Conservation (phyloP, 257 asterid genomes). For the Cynanchum wilfordii region DNA sequence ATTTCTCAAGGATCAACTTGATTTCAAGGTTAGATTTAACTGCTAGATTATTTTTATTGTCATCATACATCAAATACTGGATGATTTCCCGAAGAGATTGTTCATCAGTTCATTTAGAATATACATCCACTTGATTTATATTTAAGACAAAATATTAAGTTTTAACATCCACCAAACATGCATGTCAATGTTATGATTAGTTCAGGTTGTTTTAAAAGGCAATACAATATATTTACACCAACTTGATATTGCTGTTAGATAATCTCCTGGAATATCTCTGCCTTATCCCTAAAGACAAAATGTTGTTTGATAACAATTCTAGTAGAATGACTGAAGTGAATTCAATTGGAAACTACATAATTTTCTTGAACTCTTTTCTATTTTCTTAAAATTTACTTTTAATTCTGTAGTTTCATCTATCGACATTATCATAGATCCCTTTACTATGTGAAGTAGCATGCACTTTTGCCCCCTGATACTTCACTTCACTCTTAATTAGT, state of each 20-base stretch:
- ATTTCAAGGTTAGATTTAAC: slow-evolving; percentile 54
- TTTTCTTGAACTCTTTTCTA: neutral
- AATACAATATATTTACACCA: neutral
- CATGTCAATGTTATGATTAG: neutral
- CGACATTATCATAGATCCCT: neutral
- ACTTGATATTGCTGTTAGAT: neutral
- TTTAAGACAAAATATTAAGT: neutral
- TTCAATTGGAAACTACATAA: neutral
- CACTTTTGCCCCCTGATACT: neutral
- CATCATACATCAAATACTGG: neutral
- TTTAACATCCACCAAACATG: neutral
- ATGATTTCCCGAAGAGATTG: neutral
- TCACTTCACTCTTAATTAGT: neutral
- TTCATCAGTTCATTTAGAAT: neutral
- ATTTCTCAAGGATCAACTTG: slow-evolving; percentile 67
- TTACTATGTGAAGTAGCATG: neutral
- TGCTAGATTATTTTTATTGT: neutral
- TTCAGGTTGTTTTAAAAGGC: neutral
- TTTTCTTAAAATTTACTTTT: neutral
- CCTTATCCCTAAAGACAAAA: neutral
- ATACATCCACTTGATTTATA: neutral
- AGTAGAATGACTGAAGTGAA: neutral
- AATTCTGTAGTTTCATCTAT: neutral
- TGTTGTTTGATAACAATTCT: neutral
- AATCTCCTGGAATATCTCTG: neutral